phyloP scores from a whole-genome alignment of 176 grass and related monocot species.

The Zizania latifolia region DNA sequence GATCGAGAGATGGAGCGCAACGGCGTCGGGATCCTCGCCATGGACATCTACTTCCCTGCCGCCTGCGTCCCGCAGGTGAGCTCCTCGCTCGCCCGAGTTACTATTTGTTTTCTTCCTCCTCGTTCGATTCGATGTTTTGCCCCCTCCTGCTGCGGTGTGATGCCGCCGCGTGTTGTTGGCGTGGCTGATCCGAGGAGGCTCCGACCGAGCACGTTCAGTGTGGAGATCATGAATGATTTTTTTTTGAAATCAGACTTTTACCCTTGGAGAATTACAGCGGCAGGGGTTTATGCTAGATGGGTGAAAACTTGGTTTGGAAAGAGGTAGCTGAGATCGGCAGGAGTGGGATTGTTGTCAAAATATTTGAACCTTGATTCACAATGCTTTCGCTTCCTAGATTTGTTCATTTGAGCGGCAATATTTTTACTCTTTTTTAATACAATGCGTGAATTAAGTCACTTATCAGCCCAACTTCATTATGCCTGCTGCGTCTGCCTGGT shows the following conservation, averaged over 20 bases:
- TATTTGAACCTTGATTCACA: neutral
- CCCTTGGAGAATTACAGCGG: neutral
- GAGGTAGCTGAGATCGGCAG: too few species aligned
- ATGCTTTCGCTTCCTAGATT: neutral
- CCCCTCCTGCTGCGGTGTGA: neutral
- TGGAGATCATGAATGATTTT: neutral
- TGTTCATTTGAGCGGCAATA: neutral
- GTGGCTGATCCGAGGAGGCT: neutral
- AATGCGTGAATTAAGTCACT: neutral
- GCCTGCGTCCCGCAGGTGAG: constrained; percentile 65
- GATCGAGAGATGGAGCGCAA: constrained; percentile 50
- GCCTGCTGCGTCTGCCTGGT: neutral
- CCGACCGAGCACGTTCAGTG: neutral
- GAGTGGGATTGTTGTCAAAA: too few species aligned
- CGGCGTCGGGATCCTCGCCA: constrained; percentile 89
- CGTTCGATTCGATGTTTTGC: neutral
- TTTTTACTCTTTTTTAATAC: too few species aligned
- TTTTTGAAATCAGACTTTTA: neutral
- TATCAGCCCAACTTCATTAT: too few species aligned
- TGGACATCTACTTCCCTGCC: constrained; percentile 93
- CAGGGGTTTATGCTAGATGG: too few species aligned
- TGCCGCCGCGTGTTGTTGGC: neutral
- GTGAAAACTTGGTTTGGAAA: too few species aligned
- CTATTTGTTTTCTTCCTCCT: too few species aligned
- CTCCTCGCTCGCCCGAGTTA: neutral